Percentiles rank a stretch among this genome's conserved stretches.
These are phyloP conservation scores for Boletus barrowsii DNA, from an alignment of 768 basidiomycete genomes.

Conservation along the genomic window DNA sequence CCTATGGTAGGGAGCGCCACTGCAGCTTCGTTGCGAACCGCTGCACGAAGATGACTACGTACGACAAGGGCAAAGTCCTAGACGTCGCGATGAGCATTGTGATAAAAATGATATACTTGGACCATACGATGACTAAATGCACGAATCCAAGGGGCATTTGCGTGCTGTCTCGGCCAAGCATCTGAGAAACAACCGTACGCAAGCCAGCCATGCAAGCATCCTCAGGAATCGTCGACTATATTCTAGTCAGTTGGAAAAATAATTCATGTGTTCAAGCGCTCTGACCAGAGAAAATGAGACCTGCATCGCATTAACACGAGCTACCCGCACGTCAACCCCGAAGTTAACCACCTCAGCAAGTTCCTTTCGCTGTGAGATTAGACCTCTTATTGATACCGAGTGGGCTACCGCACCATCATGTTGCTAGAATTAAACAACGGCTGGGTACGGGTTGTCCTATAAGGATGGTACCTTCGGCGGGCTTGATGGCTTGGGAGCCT, in stretches of 20 bases:
- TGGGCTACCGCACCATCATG: constrained; percentile 8
- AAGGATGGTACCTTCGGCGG: constrained; percentile 22
- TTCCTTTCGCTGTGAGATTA: constrained; percentile 15
- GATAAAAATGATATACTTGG: background rate
- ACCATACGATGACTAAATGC: constrained; percentile 22
- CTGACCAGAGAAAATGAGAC: constrained; percentile 17
- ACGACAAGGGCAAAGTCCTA: constrained; percentile 25
- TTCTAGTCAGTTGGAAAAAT: constrained; percentile 6
- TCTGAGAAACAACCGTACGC: constrained; percentile 19
- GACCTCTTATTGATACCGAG: background rate
- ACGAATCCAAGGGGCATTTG: constrained; percentile 12
- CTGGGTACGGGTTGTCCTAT: constrained; percentile 4
- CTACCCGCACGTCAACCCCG: background rate
- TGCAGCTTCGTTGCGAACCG: background rate
- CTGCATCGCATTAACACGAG: background rate
- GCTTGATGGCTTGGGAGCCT: constrained; percentile 24
- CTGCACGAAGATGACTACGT: constrained; percentile 7
- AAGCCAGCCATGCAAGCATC: constrained; percentile 19
- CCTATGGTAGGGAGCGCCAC: background rate
- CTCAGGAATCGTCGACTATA: constrained; percentile 12
- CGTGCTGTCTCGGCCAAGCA: constrained; percentile 14
- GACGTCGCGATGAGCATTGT: constrained; percentile 1
- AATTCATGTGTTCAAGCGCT: background rate
- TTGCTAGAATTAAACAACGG: background rate
- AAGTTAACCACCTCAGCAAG: constrained; percentile 8